Base-by-base conservation (phyloP, 176 grass and related monocot genomes). In the Pontederia crassipes region DNA sequence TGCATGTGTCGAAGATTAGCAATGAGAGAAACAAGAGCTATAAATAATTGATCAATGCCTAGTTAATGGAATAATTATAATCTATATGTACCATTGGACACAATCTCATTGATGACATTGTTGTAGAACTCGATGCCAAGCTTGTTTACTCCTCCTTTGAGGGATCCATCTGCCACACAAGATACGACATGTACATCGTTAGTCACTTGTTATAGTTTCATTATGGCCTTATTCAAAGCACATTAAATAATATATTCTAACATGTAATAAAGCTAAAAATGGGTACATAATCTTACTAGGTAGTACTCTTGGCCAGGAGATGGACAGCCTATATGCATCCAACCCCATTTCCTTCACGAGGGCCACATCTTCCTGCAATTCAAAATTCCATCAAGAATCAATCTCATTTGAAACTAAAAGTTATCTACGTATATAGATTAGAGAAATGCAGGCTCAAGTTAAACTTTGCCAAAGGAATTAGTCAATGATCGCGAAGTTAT, bases 121-220 rank as follows among this genome's bases (percentile, higher is more conserved):
- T 88, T 95, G 78, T 95, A 95, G 66, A 82, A 95, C 14, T 61
- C 61, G 11, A 95, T 68, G 17, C 81, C 89, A 11, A 82, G 60
- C 58, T 66, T 69, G 65, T 82, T 95, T 24, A 95, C n/a, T 59
- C 89, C 84, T 29, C 84, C 84, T 13, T 75, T 85, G 17, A 85
- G 12, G 8, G 55, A 70, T 1, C 89, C 89, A 45, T 64, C 89
- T 95, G 46, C 29, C 29, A 35, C 2, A 35, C 29, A 35, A 35
- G 29, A 35, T 71, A 48, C 12, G 7, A 13, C 58, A 35, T 13
- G 4, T 14, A 35, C 24, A 11, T 28, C 11, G 2, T 12, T 32
- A 61, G 14, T 12, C 24, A 35, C 12, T 14, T 2, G n/a, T n/a
- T n/a, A 12, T 13, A 14, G 29, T 32, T 12, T 35, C 4, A 61